These are phyloP conservation scores for Eutrema yunnanense DNA, from an alignment of 345 rosid species.

Conservation along the genomic window DNA sequence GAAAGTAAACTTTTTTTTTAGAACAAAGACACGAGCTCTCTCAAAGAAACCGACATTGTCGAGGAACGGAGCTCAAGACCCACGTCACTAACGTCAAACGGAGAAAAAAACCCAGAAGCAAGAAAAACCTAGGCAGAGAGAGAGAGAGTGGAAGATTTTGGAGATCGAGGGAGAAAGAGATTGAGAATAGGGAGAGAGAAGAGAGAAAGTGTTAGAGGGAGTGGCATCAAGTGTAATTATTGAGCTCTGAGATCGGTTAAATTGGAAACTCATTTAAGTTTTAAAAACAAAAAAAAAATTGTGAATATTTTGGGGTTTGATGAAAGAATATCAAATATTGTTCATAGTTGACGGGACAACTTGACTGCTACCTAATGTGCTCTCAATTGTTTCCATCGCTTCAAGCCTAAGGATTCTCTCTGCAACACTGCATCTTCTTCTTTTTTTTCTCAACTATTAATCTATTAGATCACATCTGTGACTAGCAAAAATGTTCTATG, in stretches of 20 bases:
- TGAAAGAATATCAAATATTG: neutral
- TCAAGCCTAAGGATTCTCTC: slow-evolving; percentile 26
- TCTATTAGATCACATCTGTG: too few species aligned
- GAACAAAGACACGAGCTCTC: slow-evolving; percentile 20
- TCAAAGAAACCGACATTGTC: slow-evolving; percentile 27
- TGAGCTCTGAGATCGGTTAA: neutral
- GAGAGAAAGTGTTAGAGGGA: slow-evolving; percentile 17
- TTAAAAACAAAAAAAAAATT: neutral
- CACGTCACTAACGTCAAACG: neutral
- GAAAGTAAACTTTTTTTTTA: slow-evolving; percentile 11
- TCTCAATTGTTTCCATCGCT: slow-evolving; percentile 28
- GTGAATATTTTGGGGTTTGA: slow-evolving; percentile 8
- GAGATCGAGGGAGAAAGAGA: slow-evolving; percentile 20
- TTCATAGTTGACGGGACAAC: slow-evolving; percentile 11
- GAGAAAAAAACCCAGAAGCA: slow-evolving; percentile 21
- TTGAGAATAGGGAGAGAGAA: slow-evolving; percentile 18
- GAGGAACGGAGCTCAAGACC: slow-evolving; percentile 25
- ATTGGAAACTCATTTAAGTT: slow-evolving; percentile 2
- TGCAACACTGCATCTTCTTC: neutral
- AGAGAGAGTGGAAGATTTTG: neutral
- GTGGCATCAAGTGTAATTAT: slow-evolving; percentile 35
- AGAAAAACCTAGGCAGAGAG: slow-evolving; percentile 3
- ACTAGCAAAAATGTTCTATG: too few species aligned
- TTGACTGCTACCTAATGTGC: slow-evolving; percentile 6
- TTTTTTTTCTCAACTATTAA: neutral